These are phyloP conservation scores for Globisporangium irregulare DNA, from an alignment of 352 stramenopile genomes.

Conservation along the genomic window DNA sequence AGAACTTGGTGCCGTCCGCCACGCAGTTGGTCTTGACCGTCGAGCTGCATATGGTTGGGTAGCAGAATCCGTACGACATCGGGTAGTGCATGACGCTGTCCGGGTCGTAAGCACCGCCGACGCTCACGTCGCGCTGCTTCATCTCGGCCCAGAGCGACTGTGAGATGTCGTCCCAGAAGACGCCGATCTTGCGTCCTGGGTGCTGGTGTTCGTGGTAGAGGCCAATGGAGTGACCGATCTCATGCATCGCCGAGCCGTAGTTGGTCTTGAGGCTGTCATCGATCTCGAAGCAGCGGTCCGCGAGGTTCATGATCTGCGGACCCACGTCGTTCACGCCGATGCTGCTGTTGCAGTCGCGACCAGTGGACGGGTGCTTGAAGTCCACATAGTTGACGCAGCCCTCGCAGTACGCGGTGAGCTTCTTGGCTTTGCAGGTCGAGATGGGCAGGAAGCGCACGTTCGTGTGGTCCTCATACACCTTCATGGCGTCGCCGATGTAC, in stretches of 20 bases:
- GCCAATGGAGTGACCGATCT: slow-evolving; percentile 73
- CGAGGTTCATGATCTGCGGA: slow-evolving; percentile 67
- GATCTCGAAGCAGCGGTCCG: slow-evolving; percentile 73
- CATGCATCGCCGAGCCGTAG: slow-evolving; percentile 78
- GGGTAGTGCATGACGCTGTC: slow-evolving; percentile 84
- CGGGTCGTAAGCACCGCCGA: slow-evolving; percentile 65
- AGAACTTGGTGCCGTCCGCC: slow-evolving; percentile 51
- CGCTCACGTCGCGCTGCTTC: slow-evolving; percentile 60
- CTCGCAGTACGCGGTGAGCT: slow-evolving; percentile 49
- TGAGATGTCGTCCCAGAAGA: slow-evolving; percentile 77
- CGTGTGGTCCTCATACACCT: slow-evolving; percentile 55
- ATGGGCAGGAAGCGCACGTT: slow-evolving; percentile 73
- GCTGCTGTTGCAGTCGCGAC: slow-evolving; percentile 75
- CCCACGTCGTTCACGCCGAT: slow-evolving; percentile 68
- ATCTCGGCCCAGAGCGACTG: slow-evolving; percentile 74
- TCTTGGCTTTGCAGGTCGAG: slow-evolving; percentile 43
- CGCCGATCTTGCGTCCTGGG: slow-evolving; percentile 52
- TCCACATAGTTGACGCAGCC: slow-evolving; percentile 71
- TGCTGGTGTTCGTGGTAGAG: slow-evolving; percentile 86
- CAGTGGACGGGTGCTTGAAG: slow-evolving; percentile 68
- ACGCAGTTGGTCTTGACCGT: slow-evolving; percentile 51
- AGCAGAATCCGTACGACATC: slow-evolving; percentile 74
- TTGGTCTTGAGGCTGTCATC: slow-evolving; percentile 71
- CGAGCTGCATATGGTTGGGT: slow-evolving; percentile 44
- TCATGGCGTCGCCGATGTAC: slow-evolving; percentile 70